Base-by-base conservation (phyloP, 1,284 basidiomycete species). In the Tremellales sp. region DNA sequence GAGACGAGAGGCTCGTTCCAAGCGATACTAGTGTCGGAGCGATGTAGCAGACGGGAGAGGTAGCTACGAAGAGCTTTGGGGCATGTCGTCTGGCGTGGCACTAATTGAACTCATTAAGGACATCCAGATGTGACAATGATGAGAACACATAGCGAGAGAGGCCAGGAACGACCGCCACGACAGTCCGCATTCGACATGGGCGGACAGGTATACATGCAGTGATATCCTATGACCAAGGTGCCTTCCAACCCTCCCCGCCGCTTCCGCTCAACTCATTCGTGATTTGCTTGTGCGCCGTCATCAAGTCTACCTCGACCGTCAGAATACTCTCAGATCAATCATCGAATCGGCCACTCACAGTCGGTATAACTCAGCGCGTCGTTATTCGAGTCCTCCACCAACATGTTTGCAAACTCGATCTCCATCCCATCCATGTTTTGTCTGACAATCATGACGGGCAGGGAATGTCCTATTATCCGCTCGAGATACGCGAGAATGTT, bases 361-460 rank as follows among this genome's bases (percentile, higher is more conserved):
- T 93, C 87, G 5, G 84, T 72, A 72, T 92, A 92, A 1, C 85
- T 83, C 81, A 95, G 82, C 0, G 86, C 86, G 37, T 90, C 93
- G 63, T 97, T 97, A 71, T 98, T 98, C 68, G 86, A 83, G 73
- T 98, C 95, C 74, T 99, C 95, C 12, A 97, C 83, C 13, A 99
- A 77, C 83, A 94, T 87, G 75, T 98, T 95, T 54, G 87, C 90
- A 61, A 94, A 93, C 68, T 98, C 95, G 44, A 98, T 82, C 74
- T 99, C 95, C 50, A 83, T 78, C 9, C 84, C 93, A 67, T 99
- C 95, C 65, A 91, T 77, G 66, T 97, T 91, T 69, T 98, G 95
- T 13, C 95, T 80, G 0, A 89, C 88, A 39, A 97, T 78, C 29
- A 84, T 74, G 50, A 97, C 79, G 45, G 85, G 87, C 34, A 81